phyloP scores from a whole-genome alignment of 108 stramenopile genomes.

The Cyclotella atomus region DNA sequence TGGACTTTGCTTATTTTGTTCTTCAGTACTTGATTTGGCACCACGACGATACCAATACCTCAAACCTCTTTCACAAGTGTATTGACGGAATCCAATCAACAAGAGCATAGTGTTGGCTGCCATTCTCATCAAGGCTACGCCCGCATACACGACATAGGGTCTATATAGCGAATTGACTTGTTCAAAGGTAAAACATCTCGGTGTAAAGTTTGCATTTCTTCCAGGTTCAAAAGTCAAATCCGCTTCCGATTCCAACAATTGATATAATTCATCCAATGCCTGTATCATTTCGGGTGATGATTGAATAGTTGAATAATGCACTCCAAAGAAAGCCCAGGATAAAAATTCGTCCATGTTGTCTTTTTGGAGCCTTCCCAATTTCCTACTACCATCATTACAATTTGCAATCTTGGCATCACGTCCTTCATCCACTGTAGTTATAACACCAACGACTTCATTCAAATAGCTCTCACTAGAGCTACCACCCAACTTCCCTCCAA shows the following conservation, averaged over 20 bases:
- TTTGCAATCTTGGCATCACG: not conserved
- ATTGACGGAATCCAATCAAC: conserved; percentile 60
- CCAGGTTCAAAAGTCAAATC: conserved; percentile 54
- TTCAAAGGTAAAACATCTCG: conserved; percentile 71
- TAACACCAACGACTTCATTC: not conserved
- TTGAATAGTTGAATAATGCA: conserved; percentile 38
- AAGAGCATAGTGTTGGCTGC: conserved; percentile 41
- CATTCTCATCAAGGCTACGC: conserved; percentile 41
- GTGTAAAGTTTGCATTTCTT: conserved; percentile 28
- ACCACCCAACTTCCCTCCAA: conserved; percentile 5
- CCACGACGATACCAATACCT: conserved; percentile 71
- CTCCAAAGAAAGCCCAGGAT: conserved; percentile 83
- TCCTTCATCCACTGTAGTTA: not conserved
- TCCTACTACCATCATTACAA: not conserved
- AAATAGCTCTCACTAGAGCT: conserved; percentile 22
- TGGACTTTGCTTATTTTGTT: conserved; percentile 41
- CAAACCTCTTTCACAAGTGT: conserved; percentile 46
- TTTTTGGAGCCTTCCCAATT: conserved; percentile 30
- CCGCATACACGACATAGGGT: conserved; percentile 71
- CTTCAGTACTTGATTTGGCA: conserved; percentile 8
- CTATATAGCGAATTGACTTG: conserved; percentile 63
- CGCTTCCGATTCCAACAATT: conserved; percentile 24
- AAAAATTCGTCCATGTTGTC: conserved; percentile 74
- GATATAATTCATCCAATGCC: conserved; percentile 55
- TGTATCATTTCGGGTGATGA: conserved; percentile 19